Evolutionary conservation across 306 rosid species (phyloP).

Genomic region (Cucurbita maxima): DNA sequence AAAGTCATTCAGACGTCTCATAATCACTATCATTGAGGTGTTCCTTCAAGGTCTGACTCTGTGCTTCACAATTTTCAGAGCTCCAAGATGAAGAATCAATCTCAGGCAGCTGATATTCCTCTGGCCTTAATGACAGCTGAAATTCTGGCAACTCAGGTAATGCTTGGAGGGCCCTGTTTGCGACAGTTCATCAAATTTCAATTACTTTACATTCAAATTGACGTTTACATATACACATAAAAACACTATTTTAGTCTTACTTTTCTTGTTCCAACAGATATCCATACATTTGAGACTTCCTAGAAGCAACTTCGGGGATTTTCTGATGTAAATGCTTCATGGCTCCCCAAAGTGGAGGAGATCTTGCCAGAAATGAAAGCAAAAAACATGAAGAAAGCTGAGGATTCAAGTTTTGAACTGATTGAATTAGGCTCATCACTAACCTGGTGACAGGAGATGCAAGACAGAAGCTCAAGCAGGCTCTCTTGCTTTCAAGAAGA

Average conservation of each 20-base stretch:
- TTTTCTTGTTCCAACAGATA: conserved; percentile 73
- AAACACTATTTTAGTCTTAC: conserved; percentile 21
- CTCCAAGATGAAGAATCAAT: conserved; percentile 60
- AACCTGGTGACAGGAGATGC: conserved; percentile 86
- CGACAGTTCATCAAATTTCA: not conserved
- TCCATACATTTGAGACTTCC: conserved; percentile 78
- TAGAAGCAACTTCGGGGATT: conserved; percentile 82
- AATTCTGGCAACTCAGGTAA: conserved; percentile 90
- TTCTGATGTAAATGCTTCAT: conserved; percentile 71
- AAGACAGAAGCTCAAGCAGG: conserved; percentile 71
- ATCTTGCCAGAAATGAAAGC: conserved; percentile 23
- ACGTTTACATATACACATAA: not conserved
- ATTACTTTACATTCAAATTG: not conserved
- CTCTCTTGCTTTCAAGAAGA: conserved; percentile 68
- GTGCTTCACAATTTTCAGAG: conserved; percentile 39
- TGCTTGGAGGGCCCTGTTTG: conserved; percentile 55
- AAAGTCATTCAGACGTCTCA: conserved; percentile 26
- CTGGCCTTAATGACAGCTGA: conserved; percentile 70
- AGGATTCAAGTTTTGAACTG: not conserved
- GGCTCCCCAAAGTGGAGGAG: conserved; percentile 84
- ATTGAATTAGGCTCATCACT: conserved; percentile 14
- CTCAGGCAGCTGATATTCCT: conserved; percentile 62
- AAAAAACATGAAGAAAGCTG: not conserved
- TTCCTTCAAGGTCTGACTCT: conserved; percentile 53
- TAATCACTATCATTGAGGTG: conserved; percentile 56